Percentiles rank a stretch among this genome's conserved stretches.
Conservation (phyloP, 2,329 filamentous ascomycete genomes). For the Aspergillus costaricaensis region DNA sequence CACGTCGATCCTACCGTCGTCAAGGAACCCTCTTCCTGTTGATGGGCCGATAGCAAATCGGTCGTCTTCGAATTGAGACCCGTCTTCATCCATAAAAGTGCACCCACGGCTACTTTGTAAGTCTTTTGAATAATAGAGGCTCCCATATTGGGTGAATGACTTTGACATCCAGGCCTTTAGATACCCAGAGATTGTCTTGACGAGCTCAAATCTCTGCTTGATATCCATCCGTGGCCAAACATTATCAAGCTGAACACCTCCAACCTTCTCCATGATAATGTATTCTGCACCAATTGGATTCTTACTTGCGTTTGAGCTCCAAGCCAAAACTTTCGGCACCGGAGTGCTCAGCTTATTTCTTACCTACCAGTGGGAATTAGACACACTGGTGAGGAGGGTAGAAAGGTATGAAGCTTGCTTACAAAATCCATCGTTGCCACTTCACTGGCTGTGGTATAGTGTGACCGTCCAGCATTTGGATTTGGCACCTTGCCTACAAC, state of each 20-base stretch:
- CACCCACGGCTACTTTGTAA: conserved; percentile 17
- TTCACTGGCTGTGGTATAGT: conserved; percentile 23
- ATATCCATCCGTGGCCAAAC: conserved; percentile 35
- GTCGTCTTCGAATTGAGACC: conserved; percentile 21
- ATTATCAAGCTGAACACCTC: conserved; percentile 31
- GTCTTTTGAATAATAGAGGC: conserved; percentile 35
- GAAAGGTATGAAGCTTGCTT: conserved; percentile 1
- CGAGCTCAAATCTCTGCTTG: conserved; percentile 27
- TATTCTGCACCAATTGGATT: conserved; percentile 15
- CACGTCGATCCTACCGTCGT: conserved; percentile 31
- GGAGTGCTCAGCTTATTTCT: conserved; percentile 18
- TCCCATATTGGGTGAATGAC: conserved; percentile 29
- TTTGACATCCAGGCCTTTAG: conserved; percentile 35
- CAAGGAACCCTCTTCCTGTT: conserved; percentile 33
- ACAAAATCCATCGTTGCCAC: conserved; percentile 27
- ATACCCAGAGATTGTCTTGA: conserved; percentile 29
- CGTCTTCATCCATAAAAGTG: conserved; percentile 23
- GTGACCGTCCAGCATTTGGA: conserved; percentile 21
- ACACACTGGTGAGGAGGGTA: no score
- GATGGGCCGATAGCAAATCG: conserved; percentile 43
- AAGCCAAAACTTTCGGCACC: conserved; percentile 16
- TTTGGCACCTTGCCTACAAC: conserved; percentile 26
- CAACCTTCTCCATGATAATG: conserved; percentile 22
- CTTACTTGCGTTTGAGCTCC: conserved; percentile 13
- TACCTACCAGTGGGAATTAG: conserved; percentile 4